Conservation (phyloP, 169 alveolate species). For the Plasmodium cynomolgi region DNA sequence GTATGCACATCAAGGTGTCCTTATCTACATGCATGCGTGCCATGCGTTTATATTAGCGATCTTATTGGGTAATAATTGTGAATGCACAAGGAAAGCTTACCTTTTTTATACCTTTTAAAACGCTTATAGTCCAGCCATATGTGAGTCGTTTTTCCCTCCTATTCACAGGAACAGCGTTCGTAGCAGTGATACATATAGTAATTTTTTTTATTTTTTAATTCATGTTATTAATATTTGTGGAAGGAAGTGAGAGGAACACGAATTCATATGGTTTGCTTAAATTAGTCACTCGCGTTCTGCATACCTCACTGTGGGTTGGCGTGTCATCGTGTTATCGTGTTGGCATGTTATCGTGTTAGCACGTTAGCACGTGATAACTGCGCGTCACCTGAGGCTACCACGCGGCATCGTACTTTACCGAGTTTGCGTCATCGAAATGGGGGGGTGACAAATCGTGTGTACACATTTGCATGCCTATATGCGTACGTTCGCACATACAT, state of each 20-base stretch:
- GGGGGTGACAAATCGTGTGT: not conserved
- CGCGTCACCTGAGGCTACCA: not conserved
- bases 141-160: conserved; percentile 6
- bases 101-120: conserved; percentile 10
- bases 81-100: conserved; percentile 25
- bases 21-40: not conserved
- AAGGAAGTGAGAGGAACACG: conserved; percentile 18
- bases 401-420: not conserved
- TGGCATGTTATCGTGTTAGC: not conserved
- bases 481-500: not conserved
- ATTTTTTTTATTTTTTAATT: conserved; percentile 21
- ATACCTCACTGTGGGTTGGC: not conserved
- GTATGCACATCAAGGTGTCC: not conserved
- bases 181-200: not conserved
- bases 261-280: not conserved
- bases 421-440: not conserved
- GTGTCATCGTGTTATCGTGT: not conserved
- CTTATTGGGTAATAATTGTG: conserved; percentile 22
- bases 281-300: not conserved
- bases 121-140: not conserved
- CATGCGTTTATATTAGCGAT: not conserved
- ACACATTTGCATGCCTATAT: not conserved
- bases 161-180: not conserved
- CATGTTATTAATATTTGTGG: conserved; percentile 37
- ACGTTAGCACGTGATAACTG: not conserved